phyloP scores from a whole-genome alignment of 73 alveolate species.

The Paramecium sonneborni region DNA sequence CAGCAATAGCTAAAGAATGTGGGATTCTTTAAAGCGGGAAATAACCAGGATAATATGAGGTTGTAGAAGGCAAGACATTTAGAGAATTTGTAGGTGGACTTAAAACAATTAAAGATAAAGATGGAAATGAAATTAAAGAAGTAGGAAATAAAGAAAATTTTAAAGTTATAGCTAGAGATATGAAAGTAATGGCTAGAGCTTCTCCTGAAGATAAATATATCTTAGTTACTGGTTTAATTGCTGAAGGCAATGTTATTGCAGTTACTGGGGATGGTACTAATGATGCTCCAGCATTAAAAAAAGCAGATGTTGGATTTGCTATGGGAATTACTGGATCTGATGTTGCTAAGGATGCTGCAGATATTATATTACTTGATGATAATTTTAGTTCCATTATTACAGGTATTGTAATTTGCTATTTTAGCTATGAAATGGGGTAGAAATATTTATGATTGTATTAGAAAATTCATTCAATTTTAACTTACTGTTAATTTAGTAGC shows the following conservation, averaged over 20 bases:
- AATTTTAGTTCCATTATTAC: constrained; percentile 79
- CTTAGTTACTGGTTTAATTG: constrained; percentile 87
- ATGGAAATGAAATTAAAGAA: constrained; percentile 66
- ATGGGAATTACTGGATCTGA: constrained; percentile 86
- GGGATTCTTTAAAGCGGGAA: constrained; percentile 70
- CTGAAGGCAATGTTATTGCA: constrained; percentile 86
- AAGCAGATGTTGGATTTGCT: constrained; percentile 90
- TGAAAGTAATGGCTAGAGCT: constrained; percentile 90
- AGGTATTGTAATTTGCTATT: background rate
- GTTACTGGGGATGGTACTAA: constrained; percentile 96
- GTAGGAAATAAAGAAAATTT: constrained; percentile 82
- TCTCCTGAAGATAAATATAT: constrained; percentile 90
- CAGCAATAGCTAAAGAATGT: constrained; percentile 93
- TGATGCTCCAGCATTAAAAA: constrained; percentile 79
- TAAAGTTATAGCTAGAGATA: constrained; percentile 62
- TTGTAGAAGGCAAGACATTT: constrained; percentile 68
- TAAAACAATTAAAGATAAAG: constrained; percentile 1
- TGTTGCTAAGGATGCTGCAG: constrained; percentile 86
- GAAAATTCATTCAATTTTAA: constrained; percentile 84
- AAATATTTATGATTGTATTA: constrained; percentile 80
- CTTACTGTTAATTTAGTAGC: constrained; percentile 84
- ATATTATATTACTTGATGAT: constrained; percentile 83
- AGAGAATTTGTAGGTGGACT: constrained; percentile 74
- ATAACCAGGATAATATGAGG: constrained; percentile 33
- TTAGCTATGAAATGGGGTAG: constrained; percentile 85